A percentile compares a stretch with the other conserved stretches of the same genome.
Conservation (phyloP, 179 eudicot genomes). For the Patellifolia procumbens region DNA sequence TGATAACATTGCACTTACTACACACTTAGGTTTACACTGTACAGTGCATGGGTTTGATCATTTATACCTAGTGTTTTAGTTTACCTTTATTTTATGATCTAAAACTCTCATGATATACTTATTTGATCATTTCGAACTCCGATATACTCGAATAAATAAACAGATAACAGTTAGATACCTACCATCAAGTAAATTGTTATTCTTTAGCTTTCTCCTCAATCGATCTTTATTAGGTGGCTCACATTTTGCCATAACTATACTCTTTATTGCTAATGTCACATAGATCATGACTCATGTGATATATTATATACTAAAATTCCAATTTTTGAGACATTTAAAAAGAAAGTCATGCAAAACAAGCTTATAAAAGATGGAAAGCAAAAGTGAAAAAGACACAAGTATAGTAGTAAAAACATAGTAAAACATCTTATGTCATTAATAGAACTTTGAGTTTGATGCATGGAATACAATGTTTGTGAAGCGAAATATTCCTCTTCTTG, state of each 20-base stretch:
- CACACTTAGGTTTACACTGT: no score
- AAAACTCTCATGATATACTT: no score
- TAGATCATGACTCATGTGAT: background rate
- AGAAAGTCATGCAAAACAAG: constrained; percentile 2
- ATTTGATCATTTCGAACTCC: no score
- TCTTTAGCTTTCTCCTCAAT: background rate
- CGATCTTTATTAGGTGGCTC: background rate
- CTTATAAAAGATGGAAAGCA: background rate
- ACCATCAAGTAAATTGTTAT: no score
- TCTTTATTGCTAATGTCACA: background rate
- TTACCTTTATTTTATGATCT: no score
- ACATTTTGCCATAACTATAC: no score
- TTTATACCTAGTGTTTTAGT: no score
- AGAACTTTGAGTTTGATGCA: background rate
- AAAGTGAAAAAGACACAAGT: background rate
- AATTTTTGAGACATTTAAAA: background rate
- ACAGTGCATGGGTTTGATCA: no score
- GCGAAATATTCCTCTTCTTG: constrained; percentile 28
- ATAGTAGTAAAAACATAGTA: background rate
- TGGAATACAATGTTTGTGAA: constrained; percentile 14
- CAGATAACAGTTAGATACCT: no score
- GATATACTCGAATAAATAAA: no score
- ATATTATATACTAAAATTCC: background rate
- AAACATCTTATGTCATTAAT: constrained; percentile 5
- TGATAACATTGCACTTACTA: no score